Conservation (phyloP, 257 asterid genomes). For the Solanum gracilifrons region DNA sequence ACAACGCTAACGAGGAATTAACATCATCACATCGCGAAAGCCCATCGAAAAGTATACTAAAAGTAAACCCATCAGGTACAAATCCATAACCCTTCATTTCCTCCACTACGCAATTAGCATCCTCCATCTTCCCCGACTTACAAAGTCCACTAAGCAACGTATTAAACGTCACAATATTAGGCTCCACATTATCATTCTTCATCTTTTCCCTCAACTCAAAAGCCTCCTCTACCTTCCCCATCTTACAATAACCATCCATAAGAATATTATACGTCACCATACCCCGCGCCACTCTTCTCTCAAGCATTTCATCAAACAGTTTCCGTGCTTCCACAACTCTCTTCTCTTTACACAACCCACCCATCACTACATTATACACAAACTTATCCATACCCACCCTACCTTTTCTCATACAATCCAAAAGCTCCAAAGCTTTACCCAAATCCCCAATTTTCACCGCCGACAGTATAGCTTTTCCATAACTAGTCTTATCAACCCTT, state of each 20-base stretch:
- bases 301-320: constrained; percentile 67
- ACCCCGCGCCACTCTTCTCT: constrained; percentile 33
- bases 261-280: constrained; percentile 58
- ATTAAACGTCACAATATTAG: constrained; percentile 54
- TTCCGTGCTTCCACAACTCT: constrained; percentile 52
- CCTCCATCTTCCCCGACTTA: constrained; percentile 59
- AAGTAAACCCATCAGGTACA: constrained; percentile 58
- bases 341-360: constrained; percentile 67
- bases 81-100: constrained; percentile 58
- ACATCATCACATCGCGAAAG: constrained; percentile 37
- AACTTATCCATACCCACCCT: constrained; percentile 37
- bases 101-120: constrained; percentile 34
- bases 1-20: constrained; percentile 45
- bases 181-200: constrained; percentile 40
- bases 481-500: constrained; percentile 47
- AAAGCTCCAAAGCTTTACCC: constrained; percentile 33
- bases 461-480: constrained; percentile 67
- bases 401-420: constrained; percentile 32
- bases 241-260: constrained; percentile 69
- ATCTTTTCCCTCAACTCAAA: constrained; percentile 43
- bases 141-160: constrained; percentile 62
- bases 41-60: constrained; percentile 60
- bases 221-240: constrained; percentile 50
- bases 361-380: constrained; percentile 72
- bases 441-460: constrained; percentile 58